Evolutionary conservation across 106 monocot species (phyloP), one percentile per base, ranked within the genome.

Genomic region (Dendrobium nobile): DNA sequence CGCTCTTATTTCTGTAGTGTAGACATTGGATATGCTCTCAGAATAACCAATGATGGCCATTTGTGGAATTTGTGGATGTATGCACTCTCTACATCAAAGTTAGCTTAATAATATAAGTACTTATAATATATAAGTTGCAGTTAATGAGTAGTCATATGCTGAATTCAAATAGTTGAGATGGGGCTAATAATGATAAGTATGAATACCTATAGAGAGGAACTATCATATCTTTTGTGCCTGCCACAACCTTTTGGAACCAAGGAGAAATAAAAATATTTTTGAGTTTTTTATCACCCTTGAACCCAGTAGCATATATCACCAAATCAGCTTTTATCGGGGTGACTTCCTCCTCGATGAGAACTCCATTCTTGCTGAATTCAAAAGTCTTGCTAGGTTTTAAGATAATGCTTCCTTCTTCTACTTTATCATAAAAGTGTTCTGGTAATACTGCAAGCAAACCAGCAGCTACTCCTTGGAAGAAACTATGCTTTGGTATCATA

Each of bases 291-390:
- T 94, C 91, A 19, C 91, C 82, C 67, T 77, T 88, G 79, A 73
- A 94, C n/a, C 92, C 94, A 19, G 94, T 94, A 8, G 94, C 94
- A 24, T 92, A 67, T 74, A 94, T 92, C 27, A 90, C 91, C 4
- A 94, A 4, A 82, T 94, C 91, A 41, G 78, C 80, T 61, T 85
- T 54, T 20, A 85, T 47, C 0, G 72, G 83, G 42, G 40, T 56
- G 11, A 43, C 51, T 2, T 37, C 37, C 51, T 86, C 89, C 28
- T 59, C 89, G 17, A 85, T 85, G 10, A 89, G 16, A 42, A 94
- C 47, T 13, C 94, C 90, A 19, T 81, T 77, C 20, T 88, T 82
- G 17, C 79, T 84, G 78, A 94, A 94, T 44, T 78, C 55, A 78
- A 92, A 94, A 6, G 68, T 55, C 72, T 84, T 79, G 9, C 86